phyloP scores from a whole-genome alignment of 2,329 filamentous ascomycete genomes.

The Neocatenulostroma microsporum region DNA sequence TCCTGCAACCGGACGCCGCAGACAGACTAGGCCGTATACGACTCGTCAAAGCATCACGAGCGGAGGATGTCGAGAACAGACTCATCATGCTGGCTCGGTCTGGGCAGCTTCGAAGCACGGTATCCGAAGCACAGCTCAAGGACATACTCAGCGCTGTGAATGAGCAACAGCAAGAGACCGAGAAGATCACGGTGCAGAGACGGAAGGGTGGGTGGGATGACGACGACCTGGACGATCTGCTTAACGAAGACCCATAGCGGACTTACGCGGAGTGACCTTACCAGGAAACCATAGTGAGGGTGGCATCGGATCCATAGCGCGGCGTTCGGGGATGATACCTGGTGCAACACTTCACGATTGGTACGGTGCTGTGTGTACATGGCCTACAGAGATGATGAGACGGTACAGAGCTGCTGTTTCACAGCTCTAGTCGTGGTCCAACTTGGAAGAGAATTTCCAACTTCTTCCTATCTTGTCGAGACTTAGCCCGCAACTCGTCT shows the following conservation, averaged over 20 bases:
- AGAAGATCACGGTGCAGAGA: constrained; percentile 79
- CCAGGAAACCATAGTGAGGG: no score
- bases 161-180: constrained; percentile 60
- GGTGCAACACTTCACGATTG: no score
- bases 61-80: constrained; percentile 82
- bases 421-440: no score
- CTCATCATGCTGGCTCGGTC: constrained; percentile 84
- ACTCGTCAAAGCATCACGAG: constrained; percentile 87
- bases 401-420: no score
- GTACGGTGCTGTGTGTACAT: no score
- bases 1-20: constrained; percentile 86
- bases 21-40: constrained; percentile 91
- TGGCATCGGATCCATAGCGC: no score
- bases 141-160: constrained; percentile 78
- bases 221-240: constrained; percentile 64
- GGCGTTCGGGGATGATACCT: no score
- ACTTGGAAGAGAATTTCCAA: no score
- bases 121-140: constrained; percentile 89
- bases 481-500: no score
- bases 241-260: constrained; percentile 49
- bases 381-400: no score
- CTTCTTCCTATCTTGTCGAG: no score
- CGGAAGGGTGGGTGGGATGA: constrained; percentile 81
- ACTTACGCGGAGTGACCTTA: constrained; percentile 1
- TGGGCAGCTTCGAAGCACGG: constrained; percentile 78